Base-by-base conservation (phyloP, 2,329 filamentous ascomycete species). In the Fusarium udum region DNA sequence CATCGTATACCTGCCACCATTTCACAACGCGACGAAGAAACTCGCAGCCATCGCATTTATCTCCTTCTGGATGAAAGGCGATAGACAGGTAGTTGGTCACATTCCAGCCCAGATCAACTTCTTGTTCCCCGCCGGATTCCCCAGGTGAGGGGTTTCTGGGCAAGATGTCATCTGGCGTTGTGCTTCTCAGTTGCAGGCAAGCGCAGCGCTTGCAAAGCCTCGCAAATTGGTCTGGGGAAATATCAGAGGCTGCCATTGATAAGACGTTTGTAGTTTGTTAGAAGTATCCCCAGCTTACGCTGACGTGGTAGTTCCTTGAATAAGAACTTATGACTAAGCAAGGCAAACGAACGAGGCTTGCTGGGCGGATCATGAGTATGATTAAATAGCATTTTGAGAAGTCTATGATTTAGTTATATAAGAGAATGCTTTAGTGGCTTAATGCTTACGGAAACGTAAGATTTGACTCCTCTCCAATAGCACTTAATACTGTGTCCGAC, bases 81-180 rank as follows among this genome's bases (percentile, higher is more conserved):
- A n/a, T n/a, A n/a, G n/a, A n/a, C n/a, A n/a, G n/a, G n/a, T n/a
- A n/a, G n/a, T n/a, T n/a, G n/a, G 4, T 16, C 26, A 7, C 45
- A 8, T 15, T 16, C 45, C 26, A 48, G 4, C 10, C 43, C 18
- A 31, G 26, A 14, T 48, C 45, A 16, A 48, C 14, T 48, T 48
- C 45, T 7, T 48, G 20, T 16, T 48, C 26, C 12, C 12, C 7
- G 12, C 18, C 7, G 1, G 0, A 2, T 3, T 26, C 22, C 11
- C 7, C 24, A 4, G 11, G 0, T 20, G 43, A 20, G 4, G 7
- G 16, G 16, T 26, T 16, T 16, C 3, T 8, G 13, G 2, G 14
- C 4, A 0, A 3, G 3, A 13, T 3, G 4, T 0, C 10, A n/a
- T 28, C 28, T 13, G 0, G 4, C 22, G 7, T n/a, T 13, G 28